Evolutionary conservation across 164 flowering plant genomes (phyloP).

Genomic region (Vitis riparia): DNA sequence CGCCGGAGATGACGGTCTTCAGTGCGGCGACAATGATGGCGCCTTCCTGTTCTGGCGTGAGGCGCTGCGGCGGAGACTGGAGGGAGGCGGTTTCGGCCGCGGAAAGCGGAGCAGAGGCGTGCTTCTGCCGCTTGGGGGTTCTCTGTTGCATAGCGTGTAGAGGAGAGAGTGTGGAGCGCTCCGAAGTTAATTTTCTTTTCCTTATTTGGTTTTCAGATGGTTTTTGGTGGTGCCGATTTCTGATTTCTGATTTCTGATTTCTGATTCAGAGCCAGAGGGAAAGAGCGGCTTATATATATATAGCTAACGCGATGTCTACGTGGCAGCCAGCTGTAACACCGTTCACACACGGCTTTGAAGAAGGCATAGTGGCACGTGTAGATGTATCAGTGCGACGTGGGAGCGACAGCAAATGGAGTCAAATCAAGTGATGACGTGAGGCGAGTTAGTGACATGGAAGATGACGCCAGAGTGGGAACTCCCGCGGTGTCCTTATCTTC

Average conservation of each 20-base stretch:
- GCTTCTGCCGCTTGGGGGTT: slow-evolving; percentile 17
- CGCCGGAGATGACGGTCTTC: slow-evolving; percentile 38
- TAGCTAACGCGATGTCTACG: neutral
- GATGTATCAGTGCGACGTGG: too few species aligned
- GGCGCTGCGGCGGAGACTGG: slow-evolving; percentile 14
- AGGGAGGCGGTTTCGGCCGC: slow-evolving; percentile 2
- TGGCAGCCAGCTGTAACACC: neutral
- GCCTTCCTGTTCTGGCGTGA: slow-evolving; percentile 45
- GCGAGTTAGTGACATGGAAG: too few species aligned
- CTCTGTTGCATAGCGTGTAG: slow-evolving; percentile 14
- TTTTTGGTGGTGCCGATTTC: neutral
- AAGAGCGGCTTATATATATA: neutral
- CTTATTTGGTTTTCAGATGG: neutral
- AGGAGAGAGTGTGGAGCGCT: neutral
- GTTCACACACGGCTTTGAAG: neutral
- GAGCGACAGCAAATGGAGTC: too few species aligned
- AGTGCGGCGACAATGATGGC: slow-evolving; percentile 48
- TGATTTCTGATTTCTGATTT: too few species aligned
- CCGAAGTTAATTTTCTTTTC: too few species aligned
- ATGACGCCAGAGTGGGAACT: too few species aligned
- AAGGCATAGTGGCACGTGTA: neutral
- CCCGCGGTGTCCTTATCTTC: too few species aligned
- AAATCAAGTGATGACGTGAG: too few species aligned
- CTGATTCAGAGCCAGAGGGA: neutral
- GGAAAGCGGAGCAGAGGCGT: neutral